Percentiles rank a stretch among this genome's conserved stretches.
Conservation (phyloP, 1,284 basidiomycete species). For the Malassezia yamatoensis region DNA sequence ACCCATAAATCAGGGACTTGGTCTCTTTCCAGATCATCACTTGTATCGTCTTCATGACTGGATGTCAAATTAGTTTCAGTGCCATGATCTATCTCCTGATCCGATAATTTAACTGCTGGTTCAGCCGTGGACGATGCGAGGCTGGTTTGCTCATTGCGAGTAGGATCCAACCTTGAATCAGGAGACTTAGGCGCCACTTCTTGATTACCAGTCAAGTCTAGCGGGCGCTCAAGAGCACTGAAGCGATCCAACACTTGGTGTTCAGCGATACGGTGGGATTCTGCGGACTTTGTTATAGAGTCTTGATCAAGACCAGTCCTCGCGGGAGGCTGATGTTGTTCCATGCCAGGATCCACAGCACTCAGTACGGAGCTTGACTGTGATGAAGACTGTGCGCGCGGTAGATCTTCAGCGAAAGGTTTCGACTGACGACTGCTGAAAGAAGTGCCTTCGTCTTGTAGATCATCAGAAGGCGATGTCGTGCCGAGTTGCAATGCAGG, state of each 20-base stretch:
- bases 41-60: not conserved
- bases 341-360: no score
- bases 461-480: not conserved
- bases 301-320: no score
- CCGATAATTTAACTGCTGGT: not conserved
- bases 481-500: not conserved
- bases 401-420: no score
- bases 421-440: no score
- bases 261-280: not conserved
- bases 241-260: not conserved
- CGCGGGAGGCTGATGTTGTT: no score
- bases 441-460: no score
- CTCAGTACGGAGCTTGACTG: no score
- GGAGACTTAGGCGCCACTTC: no score
- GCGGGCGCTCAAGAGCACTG: not conserved
- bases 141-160: no score
- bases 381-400: no score
- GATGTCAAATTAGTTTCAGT: not conserved
- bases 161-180: no score
- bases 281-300: not conserved
- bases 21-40: not conserved
- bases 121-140: not conserved
- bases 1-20: conserved; percentile 3
- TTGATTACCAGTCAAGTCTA: not conserved
- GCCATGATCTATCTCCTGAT: not conserved